Evolutionary conservation across 78 protist genomes (phyloP).

Genomic region (Mastigamoeba balamuthi): DNA sequence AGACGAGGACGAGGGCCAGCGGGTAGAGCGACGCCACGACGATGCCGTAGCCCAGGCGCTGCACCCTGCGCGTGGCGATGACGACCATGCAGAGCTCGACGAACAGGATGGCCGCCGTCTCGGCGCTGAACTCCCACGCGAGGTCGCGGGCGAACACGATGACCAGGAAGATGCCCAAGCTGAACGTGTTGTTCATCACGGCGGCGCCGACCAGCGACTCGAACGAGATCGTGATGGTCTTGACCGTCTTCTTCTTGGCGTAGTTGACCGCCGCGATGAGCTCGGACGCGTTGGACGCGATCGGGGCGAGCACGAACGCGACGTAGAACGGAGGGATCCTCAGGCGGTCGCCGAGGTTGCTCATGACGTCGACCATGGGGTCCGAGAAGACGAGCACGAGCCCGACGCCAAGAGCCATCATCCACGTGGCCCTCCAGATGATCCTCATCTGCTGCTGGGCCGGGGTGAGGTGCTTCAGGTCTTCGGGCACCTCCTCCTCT

Average conservation of each 20-base stretch:
- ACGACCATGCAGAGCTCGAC: conserved; percentile 12
- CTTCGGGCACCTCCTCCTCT: conserved; percentile 53
- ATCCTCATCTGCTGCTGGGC: conserved; percentile 3
- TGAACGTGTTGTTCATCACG: conserved; percentile 73
- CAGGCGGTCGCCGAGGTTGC: conserved; percentile 23
- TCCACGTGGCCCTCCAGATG: neutral
- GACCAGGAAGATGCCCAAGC: conserved; percentile 46
- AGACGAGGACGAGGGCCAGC: too few species aligned
- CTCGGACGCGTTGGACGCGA: conserved; percentile 68
- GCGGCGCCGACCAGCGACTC: conserved; percentile 60
- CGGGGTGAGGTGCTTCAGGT: conserved; percentile 32
- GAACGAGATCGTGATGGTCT: conserved; percentile 38
- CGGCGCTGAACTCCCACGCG: conserved; percentile 70
- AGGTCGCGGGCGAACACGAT: conserved; percentile 31
- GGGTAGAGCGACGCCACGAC: too few species aligned
- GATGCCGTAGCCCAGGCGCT: too few species aligned
- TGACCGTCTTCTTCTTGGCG: conserved; percentile 42
- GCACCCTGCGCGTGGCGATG: too few species aligned
- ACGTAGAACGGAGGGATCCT: conserved; percentile 53
- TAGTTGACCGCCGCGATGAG: conserved; percentile 44
- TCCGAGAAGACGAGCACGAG: conserved; percentile 68
- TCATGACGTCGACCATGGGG: conserved; percentile 75
- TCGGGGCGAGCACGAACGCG: conserved; percentile 66
- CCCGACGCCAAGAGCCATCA: conserved; percentile 42
- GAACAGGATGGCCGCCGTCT: conserved; percentile 40